Percentiles rank a stretch among this genome's conserved stretches.
phyloP scores from a whole-genome alignment of 2,329 filamentous ascomycete genomes.

The Penicillium sumatraense region DNA sequence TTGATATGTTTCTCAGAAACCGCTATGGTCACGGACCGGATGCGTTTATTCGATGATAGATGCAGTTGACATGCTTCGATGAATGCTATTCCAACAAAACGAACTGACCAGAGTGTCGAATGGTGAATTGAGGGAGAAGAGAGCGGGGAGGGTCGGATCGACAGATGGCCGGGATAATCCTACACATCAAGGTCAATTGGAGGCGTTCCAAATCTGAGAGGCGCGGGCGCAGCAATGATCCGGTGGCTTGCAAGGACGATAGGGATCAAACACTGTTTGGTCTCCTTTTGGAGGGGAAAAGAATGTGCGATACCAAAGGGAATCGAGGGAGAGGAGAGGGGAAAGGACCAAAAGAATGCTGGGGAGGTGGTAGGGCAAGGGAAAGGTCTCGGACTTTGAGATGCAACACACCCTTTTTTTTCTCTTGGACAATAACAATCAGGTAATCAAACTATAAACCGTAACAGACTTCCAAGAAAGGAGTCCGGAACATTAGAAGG shows the following conservation, averaged over 20 bases:
- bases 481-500: constrained; percentile 21
- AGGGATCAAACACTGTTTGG: constrained; percentile 23
- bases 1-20: constrained; percentile 11
- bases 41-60: constrained; percentile 31
- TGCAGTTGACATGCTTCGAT: constrained; percentile 35
- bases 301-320: constrained; percentile 34
- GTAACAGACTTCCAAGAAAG: constrained; percentile 21
- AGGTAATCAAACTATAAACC: constrained; percentile 31
- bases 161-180: constrained; percentile 28
- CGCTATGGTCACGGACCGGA: constrained; percentile 37
- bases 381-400: constrained; percentile 13
- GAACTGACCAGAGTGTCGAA: constrained; percentile 14
- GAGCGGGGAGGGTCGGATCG: constrained; percentile 20
- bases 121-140: constrained; percentile 12
- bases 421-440: constrained; percentile 17
- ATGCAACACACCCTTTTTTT: constrained; percentile 19
- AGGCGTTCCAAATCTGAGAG: constrained; percentile 8
- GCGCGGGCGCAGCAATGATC: constrained; percentile 12
- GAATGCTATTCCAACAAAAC: constrained; percentile 3
- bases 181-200: constrained; percentile 31
- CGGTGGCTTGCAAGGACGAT: constrained; percentile 16
- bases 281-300: constrained; percentile 7
- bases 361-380: constrained; percentile 24
- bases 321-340: constrained; percentile 24
- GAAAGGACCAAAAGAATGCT: constrained; percentile 35